A percentile compares a stretch with the other conserved stretches of the same genome.
Conservation (phyloP, 371 early-diverging fungal genomes). For the Mucor mucedo region DNA sequence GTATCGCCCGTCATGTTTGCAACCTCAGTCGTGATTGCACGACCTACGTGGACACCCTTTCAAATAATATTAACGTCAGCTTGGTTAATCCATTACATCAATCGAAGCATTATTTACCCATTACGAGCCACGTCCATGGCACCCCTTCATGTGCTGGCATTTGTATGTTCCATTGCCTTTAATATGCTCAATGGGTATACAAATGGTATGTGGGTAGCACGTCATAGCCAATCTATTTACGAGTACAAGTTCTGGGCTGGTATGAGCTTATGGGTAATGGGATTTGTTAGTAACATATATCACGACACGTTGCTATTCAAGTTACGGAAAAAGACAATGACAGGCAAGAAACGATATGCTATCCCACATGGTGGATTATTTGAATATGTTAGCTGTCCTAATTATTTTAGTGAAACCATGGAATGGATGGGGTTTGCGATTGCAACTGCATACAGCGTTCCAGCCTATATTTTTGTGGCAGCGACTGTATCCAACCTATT, state of each 20-base stretch:
- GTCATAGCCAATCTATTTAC: constrained; percentile 7
- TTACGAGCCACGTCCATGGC: constrained; percentile 56
- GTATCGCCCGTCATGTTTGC: constrained; percentile 41
- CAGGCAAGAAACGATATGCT: constrained; percentile 38
- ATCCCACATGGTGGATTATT: constrained; percentile 66
- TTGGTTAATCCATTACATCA: constrained; percentile 65
- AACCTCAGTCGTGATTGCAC: constrained; percentile 19
- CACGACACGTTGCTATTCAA: constrained; percentile 59
- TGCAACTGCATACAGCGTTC: constrained; percentile 37
- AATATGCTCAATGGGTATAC: constrained; percentile 68
- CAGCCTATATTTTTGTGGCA: constrained; percentile 60
- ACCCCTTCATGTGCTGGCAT: constrained; percentile 45
- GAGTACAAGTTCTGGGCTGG: constrained; percentile 36
- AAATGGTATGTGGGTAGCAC: constrained; percentile 61
- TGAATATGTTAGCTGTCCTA: constrained; percentile 64
- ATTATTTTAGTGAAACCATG: constrained; percentile 64
- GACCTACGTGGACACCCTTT: constrained; percentile 28
- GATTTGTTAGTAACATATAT: constrained; percentile 59
- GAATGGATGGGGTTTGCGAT: constrained; percentile 74
- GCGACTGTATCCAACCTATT: constrained; percentile 61
- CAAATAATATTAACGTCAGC: constrained; percentile 36
- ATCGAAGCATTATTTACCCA: constrained; percentile 64
- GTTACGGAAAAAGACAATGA: constrained; percentile 30
- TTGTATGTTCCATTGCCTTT: constrained; percentile 35
- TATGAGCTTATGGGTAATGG: constrained; percentile 45